A percentile compares a stretch with the other conserved stretches of the same genome.
Evolutionary conservation across 805 yeast genomes (phyloP).

Genomic region (Isabelozyma gotoi): DNA sequence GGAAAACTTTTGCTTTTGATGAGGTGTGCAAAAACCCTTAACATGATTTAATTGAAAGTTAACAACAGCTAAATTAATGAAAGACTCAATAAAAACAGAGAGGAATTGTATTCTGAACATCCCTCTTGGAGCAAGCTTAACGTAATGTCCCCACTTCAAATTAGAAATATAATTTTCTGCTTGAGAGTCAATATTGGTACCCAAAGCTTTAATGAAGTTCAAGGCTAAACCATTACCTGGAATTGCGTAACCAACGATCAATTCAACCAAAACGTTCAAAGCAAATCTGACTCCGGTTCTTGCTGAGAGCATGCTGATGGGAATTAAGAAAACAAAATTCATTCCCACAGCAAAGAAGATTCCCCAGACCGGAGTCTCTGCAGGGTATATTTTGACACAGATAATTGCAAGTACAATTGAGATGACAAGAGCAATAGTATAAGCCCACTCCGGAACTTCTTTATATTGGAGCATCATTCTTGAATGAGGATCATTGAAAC

Average conservation of each 20-base stretch:
- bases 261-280: slow-evolving; percentile 36
- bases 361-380: slow-evolving; percentile 37
- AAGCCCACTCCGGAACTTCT: slow-evolving; percentile 36
- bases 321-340: slow-evolving; percentile 32
- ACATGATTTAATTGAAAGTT: slow-evolving; percentile 31
- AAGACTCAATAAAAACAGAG: slow-evolving; percentile 20
- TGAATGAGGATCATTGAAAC: slow-evolving; percentile 31
- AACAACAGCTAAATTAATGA: slow-evolving; percentile 26
- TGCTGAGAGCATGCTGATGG: slow-evolving; percentile 25
- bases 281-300: slow-evolving; percentile 32
- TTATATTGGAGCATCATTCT: slow-evolving; percentile 31
- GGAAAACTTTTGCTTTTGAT: slow-evolving; percentile 46
- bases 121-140: slow-evolving; percentile 58
- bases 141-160: slow-evolving; percentile 63
- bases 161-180: slow-evolving; percentile 55
- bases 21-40: slow-evolving; percentile 36
- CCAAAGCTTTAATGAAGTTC: slow-evolving; percentile 56
- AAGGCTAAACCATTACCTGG: slow-evolving; percentile 37
- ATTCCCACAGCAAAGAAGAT: slow-evolving; percentile 33
- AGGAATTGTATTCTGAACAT: slow-evolving; percentile 44
- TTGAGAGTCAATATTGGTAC: slow-evolving; percentile 56
- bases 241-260: slow-evolving; percentile 35
- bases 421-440: slow-evolving; percentile 21
- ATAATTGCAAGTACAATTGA: slow-evolving; percentile 31
- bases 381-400: slow-evolving; percentile 28